phyloP scores from a whole-genome alignment of 1,284 basidiomycete genomes.

The Coriolopsis trogii region DNA sequence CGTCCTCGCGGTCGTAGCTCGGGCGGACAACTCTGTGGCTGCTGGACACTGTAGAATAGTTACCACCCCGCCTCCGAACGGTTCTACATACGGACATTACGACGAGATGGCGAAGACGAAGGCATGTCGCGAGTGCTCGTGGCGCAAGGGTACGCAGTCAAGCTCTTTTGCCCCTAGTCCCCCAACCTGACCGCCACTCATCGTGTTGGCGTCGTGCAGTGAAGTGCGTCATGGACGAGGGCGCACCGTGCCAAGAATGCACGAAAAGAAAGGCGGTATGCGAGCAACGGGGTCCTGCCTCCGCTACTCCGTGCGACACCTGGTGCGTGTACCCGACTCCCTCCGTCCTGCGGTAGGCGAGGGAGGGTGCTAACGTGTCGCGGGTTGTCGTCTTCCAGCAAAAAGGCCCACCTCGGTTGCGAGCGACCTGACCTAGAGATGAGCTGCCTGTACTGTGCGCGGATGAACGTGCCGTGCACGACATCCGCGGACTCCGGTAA shows the following conservation, averaged over 20 bases:
- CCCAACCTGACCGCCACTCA: neutral
- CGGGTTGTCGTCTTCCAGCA: constrained; percentile 9
- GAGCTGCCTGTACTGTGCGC: constrained; percentile 15
- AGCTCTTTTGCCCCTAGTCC: neutral
- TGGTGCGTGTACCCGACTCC: constrained; percentile 8
- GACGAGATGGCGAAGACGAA: neutral
- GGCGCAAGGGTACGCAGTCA: constrained; percentile 13
- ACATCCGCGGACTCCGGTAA: no score
- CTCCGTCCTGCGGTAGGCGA: neutral
- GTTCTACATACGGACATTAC: neutral
- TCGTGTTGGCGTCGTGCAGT: constrained; percentile 4
- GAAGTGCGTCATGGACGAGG: constrained; percentile 10
- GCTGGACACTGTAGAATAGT: neutral
- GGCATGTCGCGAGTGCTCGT: constrained; percentile 7
- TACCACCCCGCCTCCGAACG: neutral
- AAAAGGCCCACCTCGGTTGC: constrained; percentile 16
- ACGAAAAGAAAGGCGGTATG: neutral
- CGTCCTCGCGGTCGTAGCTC: neutral
- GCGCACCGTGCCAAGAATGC: constrained; percentile 11
- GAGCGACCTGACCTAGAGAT: constrained; percentile 3
- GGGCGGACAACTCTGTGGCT: neutral
- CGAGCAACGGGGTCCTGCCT: neutral
- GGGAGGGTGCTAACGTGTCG: neutral
- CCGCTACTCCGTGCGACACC: constrained; percentile 9
- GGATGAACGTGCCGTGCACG: constrained; percentile 1